Evolutionary conservation across 2,329 filamentous ascomycete genomes (phyloP).

Genomic region (Stachybotrys chlorohalonatus): DNA sequence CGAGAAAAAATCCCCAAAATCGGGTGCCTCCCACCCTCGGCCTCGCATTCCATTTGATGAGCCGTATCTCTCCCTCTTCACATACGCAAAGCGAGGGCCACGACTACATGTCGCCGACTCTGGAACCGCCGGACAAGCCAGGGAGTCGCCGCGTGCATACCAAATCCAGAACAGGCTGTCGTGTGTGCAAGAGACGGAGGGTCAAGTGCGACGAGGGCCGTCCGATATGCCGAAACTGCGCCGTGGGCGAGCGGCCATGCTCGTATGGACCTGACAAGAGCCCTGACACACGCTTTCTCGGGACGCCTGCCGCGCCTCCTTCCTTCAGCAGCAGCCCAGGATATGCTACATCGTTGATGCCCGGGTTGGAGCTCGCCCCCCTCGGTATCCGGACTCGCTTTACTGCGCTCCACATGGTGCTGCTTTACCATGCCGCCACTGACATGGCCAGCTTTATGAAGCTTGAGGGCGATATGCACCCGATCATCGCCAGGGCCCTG

Average conservation of each 20-base stretch:
- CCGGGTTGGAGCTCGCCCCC: no score
- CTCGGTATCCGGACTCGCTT: no score
- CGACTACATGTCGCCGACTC: no score
- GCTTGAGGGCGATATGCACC: neutral
- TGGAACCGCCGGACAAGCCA: no score
- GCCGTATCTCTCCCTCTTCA: no score
- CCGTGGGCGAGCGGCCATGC: neutral
- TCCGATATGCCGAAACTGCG: neutral
- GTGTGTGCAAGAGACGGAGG: neutral
- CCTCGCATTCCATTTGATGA: no score
- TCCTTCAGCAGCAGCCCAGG: neutral
- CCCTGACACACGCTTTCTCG: neutral
- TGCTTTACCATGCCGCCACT: neutral
- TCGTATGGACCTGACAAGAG: neutral
- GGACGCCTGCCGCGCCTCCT: neutral
- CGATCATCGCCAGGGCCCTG: neutral
- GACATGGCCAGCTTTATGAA: neutral
- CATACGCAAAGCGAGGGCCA: no score
- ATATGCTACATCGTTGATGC: no score
- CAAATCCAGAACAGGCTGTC: neutral
- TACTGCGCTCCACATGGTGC: neutral
- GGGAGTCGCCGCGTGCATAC: neutral
- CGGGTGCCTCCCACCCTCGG: no score
- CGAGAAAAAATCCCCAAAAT: no score
- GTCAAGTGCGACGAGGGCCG: neutral